Conservation (phyloP, 2,329 filamentous ascomycete genomes). For the Beauveria scarabaeidicola region DNA sequence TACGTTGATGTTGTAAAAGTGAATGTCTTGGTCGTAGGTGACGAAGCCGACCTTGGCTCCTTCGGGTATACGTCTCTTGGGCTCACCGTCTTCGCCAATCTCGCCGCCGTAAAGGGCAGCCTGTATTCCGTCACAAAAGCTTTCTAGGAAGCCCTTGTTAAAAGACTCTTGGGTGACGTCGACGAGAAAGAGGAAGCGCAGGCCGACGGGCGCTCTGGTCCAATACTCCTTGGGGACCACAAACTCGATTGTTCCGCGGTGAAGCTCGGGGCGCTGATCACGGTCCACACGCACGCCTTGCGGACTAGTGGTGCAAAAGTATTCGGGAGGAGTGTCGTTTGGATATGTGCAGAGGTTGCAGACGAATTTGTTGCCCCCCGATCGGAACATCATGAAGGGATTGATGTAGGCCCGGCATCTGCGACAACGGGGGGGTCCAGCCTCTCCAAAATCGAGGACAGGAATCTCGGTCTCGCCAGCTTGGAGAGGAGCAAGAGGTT, state of each 20-base stretch:
- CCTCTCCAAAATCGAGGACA: constrained; percentile 88
- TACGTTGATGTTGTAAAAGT: constrained; percentile 93
- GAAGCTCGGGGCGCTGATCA: constrained; percentile 80
- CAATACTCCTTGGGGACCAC: constrained; percentile 98
- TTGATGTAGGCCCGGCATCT: constrained; percentile 96
- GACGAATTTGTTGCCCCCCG: constrained; percentile 90
- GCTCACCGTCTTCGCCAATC: constrained; percentile 42
- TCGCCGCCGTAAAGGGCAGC: constrained; percentile 72
- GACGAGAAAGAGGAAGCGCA: constrained; percentile 84
- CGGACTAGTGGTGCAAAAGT: constrained; percentile 85
- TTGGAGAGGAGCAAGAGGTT: constrained; percentile 77
- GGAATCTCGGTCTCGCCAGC: constrained; percentile 81
- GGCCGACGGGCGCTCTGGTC: constrained; percentile 83
- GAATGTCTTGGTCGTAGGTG: constrained; percentile 92
- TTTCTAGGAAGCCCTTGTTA: constrained; percentile 83
- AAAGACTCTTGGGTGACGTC: constrained; percentile 89
- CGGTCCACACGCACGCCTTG: constrained; percentile 82
- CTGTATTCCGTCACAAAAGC: constrained; percentile 82
- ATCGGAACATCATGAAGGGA: constrained; percentile 95
- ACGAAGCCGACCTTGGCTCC: constrained; percentile 89
- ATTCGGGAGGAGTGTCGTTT: constrained; percentile 86
- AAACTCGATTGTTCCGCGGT: constrained; percentile 89
- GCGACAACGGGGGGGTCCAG: constrained; percentile 81
- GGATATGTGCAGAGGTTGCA: constrained; percentile 98
- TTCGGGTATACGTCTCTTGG: constrained; percentile 55